Percentiles rank a stretch among this genome's conserved stretches.
Conservation (phyloP, 768 basidiomycete species). For the Serendipita sp. region DNA sequence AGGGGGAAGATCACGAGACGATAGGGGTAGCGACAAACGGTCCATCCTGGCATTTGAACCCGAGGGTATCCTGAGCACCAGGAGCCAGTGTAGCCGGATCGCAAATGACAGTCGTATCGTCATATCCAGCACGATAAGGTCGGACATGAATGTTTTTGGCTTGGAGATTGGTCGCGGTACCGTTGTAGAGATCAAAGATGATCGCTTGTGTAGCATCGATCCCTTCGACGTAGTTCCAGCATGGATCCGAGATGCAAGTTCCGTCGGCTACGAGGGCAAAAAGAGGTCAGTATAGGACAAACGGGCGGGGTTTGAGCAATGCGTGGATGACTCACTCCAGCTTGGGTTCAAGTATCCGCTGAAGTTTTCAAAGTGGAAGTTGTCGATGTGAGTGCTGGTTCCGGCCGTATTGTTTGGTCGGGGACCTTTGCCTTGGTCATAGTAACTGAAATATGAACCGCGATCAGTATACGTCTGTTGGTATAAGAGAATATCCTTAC, state of each 20-base stretch:
- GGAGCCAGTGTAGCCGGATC: constrained; percentile 8
- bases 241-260: constrained; percentile 41
- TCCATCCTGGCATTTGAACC: constrained; percentile 10
- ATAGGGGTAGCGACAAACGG: constrained; percentile 5
- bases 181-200: constrained; percentile 41
- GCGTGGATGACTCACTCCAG: constrained; percentile 20
- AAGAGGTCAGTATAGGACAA: not conserved
- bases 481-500: constrained; percentile 14
- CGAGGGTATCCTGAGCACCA: constrained; percentile 10
- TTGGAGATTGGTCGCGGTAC: constrained; percentile 25
- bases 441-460: constrained; percentile 29
- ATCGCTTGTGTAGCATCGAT: constrained; percentile 43
- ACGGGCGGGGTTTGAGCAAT: not conserved
- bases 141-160: constrained; percentile 6
- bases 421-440: constrained; percentile 39
- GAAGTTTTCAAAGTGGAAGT: constrained; percentile 43
- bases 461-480: too few relatives aligned
- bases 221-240: constrained; percentile 39
- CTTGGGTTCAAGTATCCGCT: constrained; percentile 27
- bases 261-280: constrained; percentile 27
- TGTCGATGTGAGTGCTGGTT: constrained; percentile 40
- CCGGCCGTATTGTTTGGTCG: constrained; percentile 26
- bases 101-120: constrained; percentile 7
- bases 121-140: not conserved
- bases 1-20: not conserved